Conservation (phyloP, 2,329 filamentous ascomycete species). For the Neodidymelliopsis sp. region DNA sequence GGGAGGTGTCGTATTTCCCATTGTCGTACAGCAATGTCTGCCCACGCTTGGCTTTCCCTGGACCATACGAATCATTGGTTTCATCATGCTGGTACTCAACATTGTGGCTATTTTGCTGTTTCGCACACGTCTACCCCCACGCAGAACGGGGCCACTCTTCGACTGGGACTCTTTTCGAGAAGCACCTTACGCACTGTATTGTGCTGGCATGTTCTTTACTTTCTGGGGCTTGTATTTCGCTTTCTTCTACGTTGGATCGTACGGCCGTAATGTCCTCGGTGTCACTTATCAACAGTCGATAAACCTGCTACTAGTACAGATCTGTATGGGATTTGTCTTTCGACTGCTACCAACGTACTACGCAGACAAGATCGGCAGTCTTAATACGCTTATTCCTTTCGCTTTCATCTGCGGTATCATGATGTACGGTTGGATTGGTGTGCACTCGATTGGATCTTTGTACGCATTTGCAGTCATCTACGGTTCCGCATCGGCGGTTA, state of each 20-base stretch:
- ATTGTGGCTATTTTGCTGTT: slow-evolving; percentile 44
- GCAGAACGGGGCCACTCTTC: slow-evolving; percentile 51
- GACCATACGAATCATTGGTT: slow-evolving; percentile 68
- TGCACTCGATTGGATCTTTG: slow-evolving; percentile 32
- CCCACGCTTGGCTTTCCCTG: slow-evolving; percentile 61
- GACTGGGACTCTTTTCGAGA: slow-evolving; percentile 54
- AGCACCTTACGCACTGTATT: slow-evolving; percentile 49
- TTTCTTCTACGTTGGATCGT: slow-evolving; percentile 56
- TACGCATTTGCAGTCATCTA: slow-evolving; percentile 45
- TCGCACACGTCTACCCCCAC: slow-evolving; percentile 50
- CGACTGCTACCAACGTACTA: slow-evolving; percentile 57
- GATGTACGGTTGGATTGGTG: slow-evolving; percentile 45
- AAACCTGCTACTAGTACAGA: slow-evolving; percentile 62
- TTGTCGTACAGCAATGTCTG: slow-evolving; percentile 43
- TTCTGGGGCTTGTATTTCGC: slow-evolving; percentile 53
- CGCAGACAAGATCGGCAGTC: slow-evolving; percentile 52
- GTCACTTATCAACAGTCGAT: slow-evolving; percentile 60
- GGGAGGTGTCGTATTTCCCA: slow-evolving; percentile 42
- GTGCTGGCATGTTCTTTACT: slow-evolving; percentile 45
- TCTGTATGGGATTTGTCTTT: slow-evolving; percentile 58
- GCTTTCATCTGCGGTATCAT: slow-evolving; percentile 57
- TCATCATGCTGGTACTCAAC: slow-evolving; percentile 61
- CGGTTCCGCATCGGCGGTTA: slow-evolving; percentile 37
- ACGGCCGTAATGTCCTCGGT: slow-evolving; percentile 54
- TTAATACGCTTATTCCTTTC: slow-evolving; percentile 57